Evolutionary conservation across 768 basidiomycete species (phyloP), one percentile per base, ranked within the genome.

Genomic region (Boletus insuetus): DNA sequence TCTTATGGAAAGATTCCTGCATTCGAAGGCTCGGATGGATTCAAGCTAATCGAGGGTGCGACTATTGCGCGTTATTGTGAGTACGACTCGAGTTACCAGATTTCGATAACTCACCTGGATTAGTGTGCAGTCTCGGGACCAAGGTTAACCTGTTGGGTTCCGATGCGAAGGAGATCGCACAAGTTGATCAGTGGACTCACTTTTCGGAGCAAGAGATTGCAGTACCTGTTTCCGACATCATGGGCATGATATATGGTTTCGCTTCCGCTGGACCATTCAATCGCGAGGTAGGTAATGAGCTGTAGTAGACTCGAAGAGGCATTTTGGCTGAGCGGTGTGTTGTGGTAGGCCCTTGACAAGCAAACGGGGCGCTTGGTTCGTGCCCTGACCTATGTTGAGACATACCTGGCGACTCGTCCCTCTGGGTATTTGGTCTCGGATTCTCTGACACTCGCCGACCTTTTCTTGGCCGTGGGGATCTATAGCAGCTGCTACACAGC

Each of bases 161-260:
- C 6, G 29, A 44, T 31, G n/a, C 35, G 12, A 52, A 64, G 20
- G 59, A 63, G 34, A 17, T 24, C 1, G 45, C 54, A 1, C 37
- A 56, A 1, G 34, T 66, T 8, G 62, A 67, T 50, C 65, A 66
- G 13, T 67, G 64, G 62, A 14, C 45, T 6, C 65, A 62, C 40
- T 67, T 58, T 43, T 53, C 48, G 11, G 64, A 67, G 22, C 47
- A 49, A 1, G 65, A 66, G 17, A 49, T 67, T 22, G 37, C 53
- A 3, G 6, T 0, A 0, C 45, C 56, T 8, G 2, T 4, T 0
- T 14, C 35, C 9, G 8, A 0, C n/a, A 13, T 41, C 43, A 24
- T 38, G 26, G 31, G 40, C 8, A 1, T 40, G 38, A 10, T 64
- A 16, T 50, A 35, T 13, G 56, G 53, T 1, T 43, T 31, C 6